Conservation (phyloP, 2,329 filamentous ascomycete genomes). For the Teratosphaeria destructans region DNA sequence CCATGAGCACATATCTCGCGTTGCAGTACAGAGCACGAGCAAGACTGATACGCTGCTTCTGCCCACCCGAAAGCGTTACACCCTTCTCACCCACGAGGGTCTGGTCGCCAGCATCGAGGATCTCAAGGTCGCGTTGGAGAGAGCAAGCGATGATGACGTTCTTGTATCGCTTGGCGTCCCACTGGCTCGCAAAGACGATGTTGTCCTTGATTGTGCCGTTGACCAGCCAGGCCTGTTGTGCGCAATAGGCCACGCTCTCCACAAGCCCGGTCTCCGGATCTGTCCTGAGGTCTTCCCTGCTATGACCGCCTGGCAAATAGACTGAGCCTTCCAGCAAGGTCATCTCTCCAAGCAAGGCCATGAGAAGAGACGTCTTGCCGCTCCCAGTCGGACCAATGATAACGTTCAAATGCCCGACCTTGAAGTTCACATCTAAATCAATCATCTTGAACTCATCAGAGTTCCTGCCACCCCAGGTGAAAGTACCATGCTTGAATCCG, state of each 20-base stretch:
- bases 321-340: slow-evolving; percentile 70
- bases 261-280: slow-evolving; percentile 78
- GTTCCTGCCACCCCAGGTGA: slow-evolving; percentile 69
- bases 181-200: slow-evolving; percentile 77
- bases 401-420: slow-evolving; percentile 78
- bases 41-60: slow-evolving; percentile 94
- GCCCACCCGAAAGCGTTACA: slow-evolving; percentile 89
- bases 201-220: slow-evolving; percentile 95
- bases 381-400: slow-evolving; percentile 88
- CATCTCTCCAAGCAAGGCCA: slow-evolving; percentile 97
- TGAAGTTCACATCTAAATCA: slow-evolving; percentile 72
- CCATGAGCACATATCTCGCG: slow-evolving; percentile 78
- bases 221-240: slow-evolving; percentile 92
- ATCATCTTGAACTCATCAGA: slow-evolving; percentile 57
- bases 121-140: slow-evolving; percentile 80
- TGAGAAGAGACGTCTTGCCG: slow-evolving; percentile 89
- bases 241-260: slow-evolving; percentile 91
- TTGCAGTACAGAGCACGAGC: slow-evolving; percentile 96
- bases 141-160: slow-evolving; percentile 86
- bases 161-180: slow-evolving; percentile 71
- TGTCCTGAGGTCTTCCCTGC: slow-evolving; percentile 71
- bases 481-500: slow-evolving; percentile 72
- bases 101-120: slow-evolving; percentile 83
- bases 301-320: slow-evolving; percentile 73
- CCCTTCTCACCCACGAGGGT: slow-evolving; percentile 95